phyloP scores from a whole-genome alignment of 352 stramenopile species.

The Saprolegnia parasitica region DNA sequence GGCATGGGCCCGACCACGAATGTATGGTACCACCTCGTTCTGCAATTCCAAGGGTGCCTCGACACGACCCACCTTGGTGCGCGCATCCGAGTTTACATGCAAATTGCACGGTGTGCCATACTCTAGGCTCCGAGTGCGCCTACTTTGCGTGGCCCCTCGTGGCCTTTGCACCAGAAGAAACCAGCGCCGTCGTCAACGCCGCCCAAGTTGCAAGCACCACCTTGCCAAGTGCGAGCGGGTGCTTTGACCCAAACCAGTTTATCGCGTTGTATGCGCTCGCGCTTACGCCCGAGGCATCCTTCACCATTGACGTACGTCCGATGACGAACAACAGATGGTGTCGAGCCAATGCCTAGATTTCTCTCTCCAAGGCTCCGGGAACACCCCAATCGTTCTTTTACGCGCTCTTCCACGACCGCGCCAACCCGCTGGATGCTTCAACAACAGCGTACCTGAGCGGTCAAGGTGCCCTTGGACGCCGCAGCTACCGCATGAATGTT shows the following conservation, averaged over 20 bases:
- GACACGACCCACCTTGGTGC: neutral
- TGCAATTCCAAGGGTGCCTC: neutral
- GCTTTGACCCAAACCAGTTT: slow-evolving; percentile 2
- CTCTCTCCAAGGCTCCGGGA: neutral
- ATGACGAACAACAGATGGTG: neutral
- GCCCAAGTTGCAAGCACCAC: neutral
- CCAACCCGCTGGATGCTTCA: slow-evolving; percentile 7
- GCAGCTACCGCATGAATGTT: neutral
- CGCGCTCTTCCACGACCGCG: slow-evolving; percentile 17
- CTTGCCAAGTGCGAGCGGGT: neutral
- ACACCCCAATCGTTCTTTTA: slow-evolving; percentile 6
- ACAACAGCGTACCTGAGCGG: neutral
- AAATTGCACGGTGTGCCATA: neutral
- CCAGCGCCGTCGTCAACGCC: neutral
- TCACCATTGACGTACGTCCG: neutral
- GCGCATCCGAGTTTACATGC: neutral
- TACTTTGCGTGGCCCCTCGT: neutral
- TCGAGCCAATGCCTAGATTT: neutral
- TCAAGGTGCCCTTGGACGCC: neutral
- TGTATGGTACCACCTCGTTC: slow-evolving; percentile 21
- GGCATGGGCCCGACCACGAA: slow-evolving; percentile 15
- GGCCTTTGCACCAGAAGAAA: neutral
- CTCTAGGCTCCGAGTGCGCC: neutral
- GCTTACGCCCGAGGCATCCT: neutral
- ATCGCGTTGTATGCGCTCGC: neutral